Evolutionary conservation across 768 basidiomycete species (phyloP), one percentile per base, ranked within the genome.

Genomic region (Hydnomerulius pinastri): DNA sequence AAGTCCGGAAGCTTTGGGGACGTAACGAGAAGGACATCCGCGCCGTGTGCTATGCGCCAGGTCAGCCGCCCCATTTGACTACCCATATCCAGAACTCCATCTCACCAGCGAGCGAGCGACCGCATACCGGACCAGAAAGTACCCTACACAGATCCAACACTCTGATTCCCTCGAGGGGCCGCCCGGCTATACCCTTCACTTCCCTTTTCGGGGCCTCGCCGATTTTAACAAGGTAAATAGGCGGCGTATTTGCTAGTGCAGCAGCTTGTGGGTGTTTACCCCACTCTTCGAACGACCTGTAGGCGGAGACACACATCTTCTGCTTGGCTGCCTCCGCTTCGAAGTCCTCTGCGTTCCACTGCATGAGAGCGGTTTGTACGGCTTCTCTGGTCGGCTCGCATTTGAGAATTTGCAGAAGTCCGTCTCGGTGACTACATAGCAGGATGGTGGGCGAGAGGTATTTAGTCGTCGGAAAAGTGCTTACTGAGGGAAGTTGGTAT

Each of bases 401-500:
- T 10, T 57, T 33, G 9, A 83, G 68, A 37, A 81, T 72, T n/a
- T 68, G 55, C 1, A 83, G 61, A 37, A 83, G 76, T 6, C 80
- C 81, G 11, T 65, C 64, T 20, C 76, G 69, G 56, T 85, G 82
- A 50, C 82, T 82, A 33, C 8, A 33, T 23, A 53, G 37, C 38
- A 15, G 4, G 42, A 24, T 25, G 47, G 32, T 15, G 35, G n/a
- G 36, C 25, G 23, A 10, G 21, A 43, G 24, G 24, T 9, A 43
- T 18, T 6, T 15, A 46, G 23, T 35, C 15, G 33, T n/a, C n/a
- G 15, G 4, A 46, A 62, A 8, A 0, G 10, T 6, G 63, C 71
- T 24, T 51, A 82, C 83, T 85, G 84, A 30, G 82, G 79, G 59
- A 85, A 85, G 48, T 85, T 85, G 17, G 83, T 82, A 53, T 85